Percentiles rank a stretch among this genome's conserved stretches.
phyloP scores from a whole-genome alignment of 2,329 filamentous ascomycete genomes.

The Diplodia scrobiculata region DNA sequence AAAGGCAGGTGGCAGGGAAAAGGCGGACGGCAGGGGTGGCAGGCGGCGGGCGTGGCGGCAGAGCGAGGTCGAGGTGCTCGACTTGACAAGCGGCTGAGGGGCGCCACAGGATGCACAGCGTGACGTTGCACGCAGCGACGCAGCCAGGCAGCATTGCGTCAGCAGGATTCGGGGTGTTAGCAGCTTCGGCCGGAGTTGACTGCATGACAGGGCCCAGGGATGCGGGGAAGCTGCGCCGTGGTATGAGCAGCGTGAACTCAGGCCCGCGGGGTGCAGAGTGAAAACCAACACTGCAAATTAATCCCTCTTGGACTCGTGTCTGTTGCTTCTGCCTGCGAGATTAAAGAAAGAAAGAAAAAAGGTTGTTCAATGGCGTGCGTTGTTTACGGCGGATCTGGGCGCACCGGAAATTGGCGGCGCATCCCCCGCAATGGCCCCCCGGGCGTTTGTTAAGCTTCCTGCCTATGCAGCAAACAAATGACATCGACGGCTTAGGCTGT shows the following conservation, averaged over 20 bases:
- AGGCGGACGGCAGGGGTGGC: background rate
- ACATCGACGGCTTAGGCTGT: slow-evolving; percentile 5
- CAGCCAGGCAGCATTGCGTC: background rate
- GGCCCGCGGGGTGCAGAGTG: too few relatives aligned
- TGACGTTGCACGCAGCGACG: slow-evolving; percentile 1
- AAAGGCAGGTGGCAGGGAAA: background rate
- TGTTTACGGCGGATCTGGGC: background rate
- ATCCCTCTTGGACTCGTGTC: background rate
- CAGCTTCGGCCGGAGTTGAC: background rate
- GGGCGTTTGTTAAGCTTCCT: background rate
- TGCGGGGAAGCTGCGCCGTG: slow-evolving; percentile 15
- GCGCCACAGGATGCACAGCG: slow-evolving; percentile 1
- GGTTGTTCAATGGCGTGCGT: background rate
- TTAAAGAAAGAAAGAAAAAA: too few relatives aligned
- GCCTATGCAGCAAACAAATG: background rate
- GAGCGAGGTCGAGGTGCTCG: slow-evolving; percentile 43
- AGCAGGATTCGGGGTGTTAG: background rate
- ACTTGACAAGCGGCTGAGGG: slow-evolving; percentile 35
- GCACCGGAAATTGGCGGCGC: background rate
- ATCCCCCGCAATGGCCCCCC: slow-evolving; percentile 3
- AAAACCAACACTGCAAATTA: background rate
- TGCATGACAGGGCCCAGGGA: slow-evolving; percentile 15
- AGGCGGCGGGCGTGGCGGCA: slow-evolving; percentile 42
- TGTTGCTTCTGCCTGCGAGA: background rate
- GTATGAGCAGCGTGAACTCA: background rate